Percentiles rank a stretch among this genome's conserved stretches.
phyloP scores from a whole-genome alignment of 73 alveolate genomes.

The Tetrahymena elliotti region DNA sequence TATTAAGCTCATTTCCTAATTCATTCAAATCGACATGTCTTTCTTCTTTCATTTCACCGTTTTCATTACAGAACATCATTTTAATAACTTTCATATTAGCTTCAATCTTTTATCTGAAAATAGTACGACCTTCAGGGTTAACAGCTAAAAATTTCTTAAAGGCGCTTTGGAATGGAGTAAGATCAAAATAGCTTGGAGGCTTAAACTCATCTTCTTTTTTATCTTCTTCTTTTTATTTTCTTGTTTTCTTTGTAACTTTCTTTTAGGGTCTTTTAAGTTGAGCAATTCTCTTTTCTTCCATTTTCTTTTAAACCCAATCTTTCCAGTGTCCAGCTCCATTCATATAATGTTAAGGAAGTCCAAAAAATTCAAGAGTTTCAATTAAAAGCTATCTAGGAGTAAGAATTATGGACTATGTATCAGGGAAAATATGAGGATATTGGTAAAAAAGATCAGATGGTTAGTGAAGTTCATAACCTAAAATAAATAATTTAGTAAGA shows the following conservation, averaged over 20 bases:
- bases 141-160: slow-evolving; percentile 77
- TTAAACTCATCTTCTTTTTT: slow-evolving; percentile 76
- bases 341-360: slow-evolving; percentile 91
- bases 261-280: slow-evolving; percentile 44
- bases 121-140: slow-evolving; percentile 79
- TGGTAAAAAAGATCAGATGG: slow-evolving; percentile 76
- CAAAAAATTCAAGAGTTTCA: slow-evolving; percentile 88
- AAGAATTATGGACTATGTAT: slow-evolving; percentile 68
- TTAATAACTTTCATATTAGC: slow-evolving; percentile 70
- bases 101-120: slow-evolving; percentile 70
- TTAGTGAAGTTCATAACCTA: slow-evolving; percentile 46
- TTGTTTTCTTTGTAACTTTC: slow-evolving; percentile 72
- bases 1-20: slow-evolving; percentile 65
- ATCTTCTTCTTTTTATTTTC: slow-evolving; percentile 82
- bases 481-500: too few species aligned
- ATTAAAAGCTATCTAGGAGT: slow-evolving; percentile 77
- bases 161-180: slow-evolving; percentile 86
- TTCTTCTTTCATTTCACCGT: slow-evolving; percentile 81
- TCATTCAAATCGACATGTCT: slow-evolving; percentile 66
- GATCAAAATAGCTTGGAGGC: slow-evolving; percentile 91
- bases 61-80: slow-evolving; percentile 85
- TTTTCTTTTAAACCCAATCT: slow-evolving; percentile 88
- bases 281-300: slow-evolving; percentile 57
- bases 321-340: slow-evolving; percentile 97
- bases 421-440: slow-evolving; percentile 69